Conservation (phyloP, 2,329 filamentous ascomycete species). For the Colletotrichum simmondsii region DNA sequence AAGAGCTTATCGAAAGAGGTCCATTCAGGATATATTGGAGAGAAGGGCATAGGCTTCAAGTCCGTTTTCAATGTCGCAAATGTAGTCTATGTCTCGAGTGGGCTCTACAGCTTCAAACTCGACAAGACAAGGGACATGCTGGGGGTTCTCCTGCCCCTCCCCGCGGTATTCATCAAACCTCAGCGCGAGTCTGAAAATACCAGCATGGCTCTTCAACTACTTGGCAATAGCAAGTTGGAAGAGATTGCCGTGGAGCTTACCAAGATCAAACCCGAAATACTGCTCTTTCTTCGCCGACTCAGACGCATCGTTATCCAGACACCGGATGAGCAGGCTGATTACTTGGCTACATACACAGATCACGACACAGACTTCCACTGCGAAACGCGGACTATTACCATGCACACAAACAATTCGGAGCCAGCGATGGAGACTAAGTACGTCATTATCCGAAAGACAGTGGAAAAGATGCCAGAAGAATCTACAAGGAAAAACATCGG, state of each 20-base stretch:
- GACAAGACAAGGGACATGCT: constrained; percentile 39
- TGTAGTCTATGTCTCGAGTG: constrained; percentile 43
- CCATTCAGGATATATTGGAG: constrained; percentile 43
- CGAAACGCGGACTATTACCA: no score
- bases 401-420: no score
- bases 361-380: not conserved
- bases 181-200: no score
- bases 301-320: constrained; percentile 18
- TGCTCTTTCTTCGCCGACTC: constrained; percentile 42
- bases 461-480: not conserved
- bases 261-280: constrained; percentile 37
- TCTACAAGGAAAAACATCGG: not conserved
- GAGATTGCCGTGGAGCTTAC: not conserved
- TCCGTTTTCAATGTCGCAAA: constrained; percentile 46
- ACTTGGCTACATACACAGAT: not conserved
- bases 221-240: no score
- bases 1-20: constrained; percentile 39
- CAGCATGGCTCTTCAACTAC: no score
- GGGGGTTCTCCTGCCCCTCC: constrained; percentile 47
- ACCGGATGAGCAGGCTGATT: not conserved
- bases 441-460: not conserved
- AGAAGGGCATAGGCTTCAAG: constrained; percentile 52
- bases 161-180: not conserved
- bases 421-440: not conserved
- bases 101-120: constrained; percentile 44